These are phyloP conservation scores for Zymoseptoria passerinii DNA, from an alignment of 2,329 filamentous ascomycete species.

Conservation along the genomic window DNA sequence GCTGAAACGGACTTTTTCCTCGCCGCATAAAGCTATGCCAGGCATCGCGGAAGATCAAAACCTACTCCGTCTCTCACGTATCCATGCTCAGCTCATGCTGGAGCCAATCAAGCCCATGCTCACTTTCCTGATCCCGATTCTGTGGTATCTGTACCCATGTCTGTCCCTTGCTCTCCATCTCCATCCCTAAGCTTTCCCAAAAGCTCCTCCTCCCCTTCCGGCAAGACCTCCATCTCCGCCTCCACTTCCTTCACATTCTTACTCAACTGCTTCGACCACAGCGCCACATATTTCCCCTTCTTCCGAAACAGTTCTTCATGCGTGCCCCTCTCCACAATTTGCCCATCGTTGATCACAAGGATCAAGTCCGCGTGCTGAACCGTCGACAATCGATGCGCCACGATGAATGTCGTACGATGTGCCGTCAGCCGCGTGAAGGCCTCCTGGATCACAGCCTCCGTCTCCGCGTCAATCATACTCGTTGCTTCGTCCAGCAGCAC, in stretches of 20 bases:
- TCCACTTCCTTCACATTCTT: slow-evolving; percentile 19
- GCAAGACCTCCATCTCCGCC: slow-evolving; percentile 8
- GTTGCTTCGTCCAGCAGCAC: slow-evolving; percentile 71
- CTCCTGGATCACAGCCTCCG: slow-evolving; percentile 48
- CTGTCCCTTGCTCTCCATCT: neutral
- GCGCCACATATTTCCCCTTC: slow-evolving; percentile 26
- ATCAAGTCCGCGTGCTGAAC: slow-evolving; percentile 73
- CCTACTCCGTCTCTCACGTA: no score
- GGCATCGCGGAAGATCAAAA: neutral
- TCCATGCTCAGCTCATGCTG: neutral
- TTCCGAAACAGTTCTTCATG: slow-evolving; percentile 59
- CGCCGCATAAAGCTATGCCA: no score
- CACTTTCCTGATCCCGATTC: neutral
- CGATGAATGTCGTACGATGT: slow-evolving; percentile 64
- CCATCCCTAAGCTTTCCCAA: neutral
- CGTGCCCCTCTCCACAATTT: slow-evolving; percentile 64
- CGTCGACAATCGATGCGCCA: slow-evolving; percentile 68
- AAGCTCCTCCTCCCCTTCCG: slow-evolving; percentile 5
- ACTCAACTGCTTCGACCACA: slow-evolving; percentile 29
- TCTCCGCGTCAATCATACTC: slow-evolving; percentile 53
- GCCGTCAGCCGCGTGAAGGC: slow-evolving; percentile 52
- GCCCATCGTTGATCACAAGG: slow-evolving; percentile 63
- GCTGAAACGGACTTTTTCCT: neutral
- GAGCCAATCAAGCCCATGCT: neutral
- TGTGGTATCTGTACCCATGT: neutral